A percentile compares a stretch with the other conserved stretches of the same genome.
phyloP scores from a whole-genome alignment of 2,329 filamentous ascomycete genomes.

The Alternaria ethzedia region DNA sequence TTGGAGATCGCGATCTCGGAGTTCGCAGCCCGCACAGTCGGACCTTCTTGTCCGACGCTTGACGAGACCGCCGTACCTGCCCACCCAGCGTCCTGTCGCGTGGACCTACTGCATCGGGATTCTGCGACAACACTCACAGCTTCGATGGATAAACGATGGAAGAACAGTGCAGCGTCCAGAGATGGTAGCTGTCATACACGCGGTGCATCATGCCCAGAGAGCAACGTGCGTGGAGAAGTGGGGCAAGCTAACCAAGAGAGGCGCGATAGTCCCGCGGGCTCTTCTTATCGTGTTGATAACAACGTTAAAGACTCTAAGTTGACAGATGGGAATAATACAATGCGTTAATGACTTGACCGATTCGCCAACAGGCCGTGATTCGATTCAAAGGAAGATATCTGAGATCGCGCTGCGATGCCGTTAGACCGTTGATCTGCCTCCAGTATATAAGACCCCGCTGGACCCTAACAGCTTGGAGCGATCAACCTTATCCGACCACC shows the following conservation, averaged over 20 bases:
- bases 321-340: conserved; percentile 9
- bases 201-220: conserved; percentile 12
- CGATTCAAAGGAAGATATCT: background rate
- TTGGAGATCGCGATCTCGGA: background rate
- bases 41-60: conserved; percentile 1
- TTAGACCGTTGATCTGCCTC: background rate
- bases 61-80: background rate
- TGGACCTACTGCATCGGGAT: conserved; percentile 2
- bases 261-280: conserved; percentile 12
- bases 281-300: conserved; percentile 21
- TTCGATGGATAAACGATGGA: background rate
- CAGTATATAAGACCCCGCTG: conserved; percentile 32
- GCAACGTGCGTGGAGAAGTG: conserved; percentile 12
- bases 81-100: background rate
- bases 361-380: conserved; percentile 3
- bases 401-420: background rate
- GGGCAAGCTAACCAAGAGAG: conserved; percentile 8
- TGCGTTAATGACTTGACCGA: background rate
- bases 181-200: conserved; percentile 7
- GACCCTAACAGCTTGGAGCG: conserved; percentile 11
- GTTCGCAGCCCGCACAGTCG: background rate
- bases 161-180: background rate
- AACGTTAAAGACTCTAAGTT: background rate
- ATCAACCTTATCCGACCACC: conserved; percentile 4
- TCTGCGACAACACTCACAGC: background rate